Evolutionary conservation across 2,329 filamentous ascomycete species (phyloP).

Genomic region (Neofusicoccum kwambonambiense): DNA sequence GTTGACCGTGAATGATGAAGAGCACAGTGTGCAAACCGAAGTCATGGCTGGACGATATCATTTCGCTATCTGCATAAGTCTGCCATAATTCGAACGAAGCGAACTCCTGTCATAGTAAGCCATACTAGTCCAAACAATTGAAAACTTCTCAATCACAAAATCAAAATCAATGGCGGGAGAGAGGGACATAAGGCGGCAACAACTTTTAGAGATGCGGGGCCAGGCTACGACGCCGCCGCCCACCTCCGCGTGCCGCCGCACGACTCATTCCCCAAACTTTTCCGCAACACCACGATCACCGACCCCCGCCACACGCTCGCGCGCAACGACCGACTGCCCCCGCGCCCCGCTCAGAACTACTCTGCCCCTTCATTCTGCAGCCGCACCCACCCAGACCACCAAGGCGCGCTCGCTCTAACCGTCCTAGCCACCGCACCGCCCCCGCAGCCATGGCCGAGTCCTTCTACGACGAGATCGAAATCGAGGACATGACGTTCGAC

Average conservation of each 20-base stretch:
- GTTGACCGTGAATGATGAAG: no score
- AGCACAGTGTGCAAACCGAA: no score
- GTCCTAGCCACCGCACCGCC: not conserved
- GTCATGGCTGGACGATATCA: no score
- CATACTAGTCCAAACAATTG: no score
- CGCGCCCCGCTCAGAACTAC: not conserved
- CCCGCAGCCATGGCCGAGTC: conserved; percentile 49
- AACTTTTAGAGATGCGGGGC: not conserved
- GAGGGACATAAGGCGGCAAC: not conserved
- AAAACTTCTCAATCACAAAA: no score
- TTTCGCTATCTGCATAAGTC: no score
- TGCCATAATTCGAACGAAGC: no score
- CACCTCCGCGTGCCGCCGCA: not conserved
- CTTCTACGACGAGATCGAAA: conserved; percentile 96
- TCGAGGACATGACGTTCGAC: conserved; percentile 96
- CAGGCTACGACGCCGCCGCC: not conserved
- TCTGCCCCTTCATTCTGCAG: not conserved
- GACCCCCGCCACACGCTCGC: not conserved
- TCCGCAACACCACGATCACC: not conserved
- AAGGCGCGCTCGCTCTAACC: not conserved
- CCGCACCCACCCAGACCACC: no score
- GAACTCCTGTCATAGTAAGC: no score
- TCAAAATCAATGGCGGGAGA: no score
- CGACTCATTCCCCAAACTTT: conserved; percentile 3
- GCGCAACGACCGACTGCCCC: not conserved